Percentiles rank a stretch among this genome's conserved stretches.
phyloP scores from a whole-genome alignment of 2,329 filamentous ascomycete genomes.

The Exophiala spinifera region DNA sequence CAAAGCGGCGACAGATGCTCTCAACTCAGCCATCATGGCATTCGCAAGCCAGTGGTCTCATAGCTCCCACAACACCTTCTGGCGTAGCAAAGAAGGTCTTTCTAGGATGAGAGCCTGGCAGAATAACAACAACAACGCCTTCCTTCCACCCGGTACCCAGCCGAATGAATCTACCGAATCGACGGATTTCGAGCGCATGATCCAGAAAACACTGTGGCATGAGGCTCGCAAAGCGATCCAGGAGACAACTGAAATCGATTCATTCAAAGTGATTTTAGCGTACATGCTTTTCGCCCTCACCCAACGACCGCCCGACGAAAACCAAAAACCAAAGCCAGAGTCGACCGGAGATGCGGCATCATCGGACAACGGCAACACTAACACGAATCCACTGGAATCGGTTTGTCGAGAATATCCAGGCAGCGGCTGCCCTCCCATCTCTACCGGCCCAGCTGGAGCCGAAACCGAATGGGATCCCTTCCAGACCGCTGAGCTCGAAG shows the following conservation, averaged over 20 bases:
- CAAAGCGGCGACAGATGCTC: conserved; percentile 38
- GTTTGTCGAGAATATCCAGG: background rate
- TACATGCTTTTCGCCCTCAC: conserved; percentile 48
- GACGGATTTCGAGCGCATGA: conserved; percentile 31
- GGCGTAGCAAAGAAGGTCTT: conserved; percentile 21
- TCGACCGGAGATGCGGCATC: background rate
- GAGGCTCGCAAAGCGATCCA: conserved; percentile 41
- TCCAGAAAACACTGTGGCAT: conserved; percentile 43
- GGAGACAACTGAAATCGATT: conserved; percentile 40
- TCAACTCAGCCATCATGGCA: conserved; percentile 44
- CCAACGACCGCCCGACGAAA: conserved; percentile 37
- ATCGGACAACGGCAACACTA: background rate
- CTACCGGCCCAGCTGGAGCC: background rate
- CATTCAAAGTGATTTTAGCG: conserved; percentile 45
- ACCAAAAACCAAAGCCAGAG: background rate
- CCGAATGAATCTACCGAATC: conserved; percentile 4
- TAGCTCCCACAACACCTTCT: conserved; percentile 21
- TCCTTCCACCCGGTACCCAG: background rate
- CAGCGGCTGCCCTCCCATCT: background rate
- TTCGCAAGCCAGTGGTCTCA: conserved; percentile 44
- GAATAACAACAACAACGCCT: background rate
- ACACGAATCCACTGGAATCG: background rate
- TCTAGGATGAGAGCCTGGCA: conserved; percentile 11
- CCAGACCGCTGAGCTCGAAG: conserved; percentile 14
- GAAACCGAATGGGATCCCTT: conserved; percentile 19